Evolutionary conservation across 1,284 basidiomycete genomes (phyloP).

Genomic region (Megacollybia platyphylla): DNA sequence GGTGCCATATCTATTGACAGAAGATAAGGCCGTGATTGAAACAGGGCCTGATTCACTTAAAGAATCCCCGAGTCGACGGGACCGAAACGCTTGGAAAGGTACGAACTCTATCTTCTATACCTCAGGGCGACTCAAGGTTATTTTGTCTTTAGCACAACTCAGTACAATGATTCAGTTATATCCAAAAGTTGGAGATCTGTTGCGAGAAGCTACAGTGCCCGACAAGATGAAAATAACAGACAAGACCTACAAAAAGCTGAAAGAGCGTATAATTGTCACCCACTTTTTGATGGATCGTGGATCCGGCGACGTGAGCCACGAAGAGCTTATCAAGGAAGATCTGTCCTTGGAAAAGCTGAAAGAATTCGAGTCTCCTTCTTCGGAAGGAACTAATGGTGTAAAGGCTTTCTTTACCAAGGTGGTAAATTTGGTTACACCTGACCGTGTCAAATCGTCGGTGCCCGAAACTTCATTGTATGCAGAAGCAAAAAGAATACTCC

Average conservation of each 20-base stretch:
- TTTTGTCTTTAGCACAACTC: conserved; percentile 4
- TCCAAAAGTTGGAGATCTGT: conserved; percentile 9
- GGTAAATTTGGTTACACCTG: too few species aligned
- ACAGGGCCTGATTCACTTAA: neutral
- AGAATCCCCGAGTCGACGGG: too few species aligned
- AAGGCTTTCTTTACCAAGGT: too few species aligned
- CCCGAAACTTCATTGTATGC: too few species aligned
- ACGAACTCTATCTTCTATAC: neutral
- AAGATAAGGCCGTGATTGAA: neutral
- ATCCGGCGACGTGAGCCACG: neutral
- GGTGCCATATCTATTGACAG: neutral
- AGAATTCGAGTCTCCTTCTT: neutral
- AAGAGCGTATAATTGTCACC: conserved; percentile 12
- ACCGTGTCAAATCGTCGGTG: too few species aligned
- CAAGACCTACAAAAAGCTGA: conserved; percentile 9
- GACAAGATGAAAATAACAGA: conserved; percentile 1
- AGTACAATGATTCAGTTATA: conserved; percentile 7
- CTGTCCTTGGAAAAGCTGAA: conserved; percentile 2
- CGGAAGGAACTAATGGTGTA: too few species aligned
- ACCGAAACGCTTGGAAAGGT: neutral
- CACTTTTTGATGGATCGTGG: conserved; percentile 7
- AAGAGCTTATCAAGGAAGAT: conserved; percentile 7
- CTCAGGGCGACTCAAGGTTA: neutral
- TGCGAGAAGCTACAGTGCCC: conserved; percentile 1
- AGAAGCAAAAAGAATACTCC: too few species aligned